Conservation (phyloP, 225 moss, liverwort and hornwort species). For the Sphagnum contortum region DNA sequence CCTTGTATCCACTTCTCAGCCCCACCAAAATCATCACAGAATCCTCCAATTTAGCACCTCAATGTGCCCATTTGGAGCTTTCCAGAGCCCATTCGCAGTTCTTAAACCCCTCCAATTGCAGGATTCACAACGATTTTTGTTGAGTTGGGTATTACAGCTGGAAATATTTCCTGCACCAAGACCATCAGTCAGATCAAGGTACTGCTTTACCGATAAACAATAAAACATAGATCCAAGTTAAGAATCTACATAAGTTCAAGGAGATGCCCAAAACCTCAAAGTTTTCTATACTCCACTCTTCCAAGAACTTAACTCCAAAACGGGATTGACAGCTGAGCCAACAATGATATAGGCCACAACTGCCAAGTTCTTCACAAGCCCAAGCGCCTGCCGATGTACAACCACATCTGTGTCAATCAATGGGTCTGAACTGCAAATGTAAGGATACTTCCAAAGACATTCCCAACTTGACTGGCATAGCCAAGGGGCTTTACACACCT, state of each 20-base stretch:
- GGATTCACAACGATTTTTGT: constrained; percentile 93
- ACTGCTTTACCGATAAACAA: neutral
- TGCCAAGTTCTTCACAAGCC: constrained; percentile 92
- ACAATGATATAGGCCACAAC: constrained; percentile 98
- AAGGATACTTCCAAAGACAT: too few species aligned
- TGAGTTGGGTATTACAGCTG: constrained; percentile 95
- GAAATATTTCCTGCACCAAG: constrained; percentile 65
- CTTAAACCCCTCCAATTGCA: too few species aligned
- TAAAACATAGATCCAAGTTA: neutral
- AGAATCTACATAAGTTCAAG: too few species aligned
- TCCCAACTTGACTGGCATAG: too few species aligned
- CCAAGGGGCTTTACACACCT: constrained; percentile 12
- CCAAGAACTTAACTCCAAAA: constrained; percentile 72
- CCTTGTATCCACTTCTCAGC: too few species aligned
- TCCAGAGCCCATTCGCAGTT: too few species aligned
- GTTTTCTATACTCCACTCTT: constrained; percentile 99
- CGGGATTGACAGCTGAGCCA: constrained; percentile 91
- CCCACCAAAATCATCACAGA: too few species aligned
- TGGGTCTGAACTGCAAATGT: too few species aligned
- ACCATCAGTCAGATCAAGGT: neutral
- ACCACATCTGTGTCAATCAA: too few species aligned
- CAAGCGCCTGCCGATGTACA: constrained; percentile 48
- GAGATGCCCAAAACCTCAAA: constrained; percentile 41
- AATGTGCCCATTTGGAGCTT: too few species aligned
- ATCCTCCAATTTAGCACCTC: too few species aligned